Evolutionary conservation across 768 basidiomycete species (phyloP).

Genomic region (Leccinum boreale): DNA sequence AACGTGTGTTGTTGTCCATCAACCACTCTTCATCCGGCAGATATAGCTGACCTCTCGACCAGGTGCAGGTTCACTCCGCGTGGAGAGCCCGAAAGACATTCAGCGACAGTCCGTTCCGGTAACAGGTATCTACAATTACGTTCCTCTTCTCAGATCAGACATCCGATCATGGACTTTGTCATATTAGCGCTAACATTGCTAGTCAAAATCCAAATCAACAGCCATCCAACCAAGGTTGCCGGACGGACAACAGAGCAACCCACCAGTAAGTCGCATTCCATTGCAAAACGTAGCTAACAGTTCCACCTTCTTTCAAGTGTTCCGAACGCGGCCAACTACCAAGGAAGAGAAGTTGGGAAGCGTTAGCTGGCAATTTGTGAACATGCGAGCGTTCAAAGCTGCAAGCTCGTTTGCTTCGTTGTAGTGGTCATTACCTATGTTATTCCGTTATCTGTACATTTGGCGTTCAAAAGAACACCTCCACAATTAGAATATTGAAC

Average conservation of each 20-base stretch:
- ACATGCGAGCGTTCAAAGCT: background rate
- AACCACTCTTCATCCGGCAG: background rate
- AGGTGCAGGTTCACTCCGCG: conserved; percentile 8
- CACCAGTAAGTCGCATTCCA: conserved; percentile 5
- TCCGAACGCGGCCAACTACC: background rate
- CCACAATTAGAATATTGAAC: background rate
- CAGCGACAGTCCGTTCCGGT: background rate
- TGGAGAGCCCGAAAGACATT: accelerated
- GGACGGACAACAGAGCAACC: background rate
- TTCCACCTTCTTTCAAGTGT: background rate
- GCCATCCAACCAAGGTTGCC: background rate
- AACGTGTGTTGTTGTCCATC: background rate
- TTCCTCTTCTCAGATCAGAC: background rate
- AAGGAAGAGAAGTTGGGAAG: background rate
- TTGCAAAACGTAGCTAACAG: background rate
- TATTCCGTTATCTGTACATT: background rate
- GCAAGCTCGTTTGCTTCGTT: background rate
- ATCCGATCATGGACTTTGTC: background rate
- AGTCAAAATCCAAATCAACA: background rate
- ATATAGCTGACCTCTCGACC: background rate
- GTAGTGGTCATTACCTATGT: background rate
- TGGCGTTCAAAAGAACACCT: background rate
- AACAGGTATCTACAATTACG: conserved; percentile 1
- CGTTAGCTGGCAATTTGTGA: background rate
- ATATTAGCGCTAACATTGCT: background rate